Conservation (phyloP, 257 asterid genomes). For the Solanum tacnaense region DNA sequence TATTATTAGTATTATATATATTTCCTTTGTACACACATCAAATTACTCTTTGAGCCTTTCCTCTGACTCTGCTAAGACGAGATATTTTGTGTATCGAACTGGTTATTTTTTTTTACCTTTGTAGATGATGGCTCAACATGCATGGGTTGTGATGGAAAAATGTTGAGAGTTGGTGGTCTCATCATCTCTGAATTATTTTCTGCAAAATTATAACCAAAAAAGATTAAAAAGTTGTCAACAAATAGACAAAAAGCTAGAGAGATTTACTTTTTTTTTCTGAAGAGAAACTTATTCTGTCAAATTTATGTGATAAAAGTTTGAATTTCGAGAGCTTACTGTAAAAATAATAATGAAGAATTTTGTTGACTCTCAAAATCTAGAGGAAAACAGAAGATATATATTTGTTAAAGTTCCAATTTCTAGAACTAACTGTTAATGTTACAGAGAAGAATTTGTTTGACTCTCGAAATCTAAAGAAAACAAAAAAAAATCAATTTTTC, state of each 20-base stretch:
- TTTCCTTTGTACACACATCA: background rate
- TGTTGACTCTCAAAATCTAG: rapidly evolving
- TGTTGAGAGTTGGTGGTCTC: slow-evolving; percentile 77
- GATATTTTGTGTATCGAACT: background rate
- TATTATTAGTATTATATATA: background rate
- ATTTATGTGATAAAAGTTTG: background rate
- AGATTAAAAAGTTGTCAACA: background rate
- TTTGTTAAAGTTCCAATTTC: background rate
- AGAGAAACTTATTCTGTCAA: rapidly evolving
- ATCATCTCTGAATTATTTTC: slow-evolving; percentile 57
- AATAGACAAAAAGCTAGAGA: background rate
- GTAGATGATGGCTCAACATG: slow-evolving; percentile 61
- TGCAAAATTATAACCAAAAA: slow-evolving; percentile 14
- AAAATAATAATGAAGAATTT: background rate
- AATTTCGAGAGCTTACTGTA: background rate
- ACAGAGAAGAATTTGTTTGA: background rate
- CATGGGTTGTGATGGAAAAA: slow-evolving; percentile 97
- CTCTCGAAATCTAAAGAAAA: background rate
- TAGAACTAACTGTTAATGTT: rapidly evolving
- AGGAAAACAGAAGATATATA: background rate
- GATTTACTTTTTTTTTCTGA: rapidly evolving
- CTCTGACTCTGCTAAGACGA: rapidly evolving
- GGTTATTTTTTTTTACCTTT: slow-evolving; percentile 17
- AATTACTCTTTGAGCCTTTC: background rate
- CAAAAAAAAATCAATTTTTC: background rate